These are phyloP conservation scores for Lobosporangium transversale DNA, from an alignment of 192 early-diverging fungal species.

Conservation along the genomic window DNA sequence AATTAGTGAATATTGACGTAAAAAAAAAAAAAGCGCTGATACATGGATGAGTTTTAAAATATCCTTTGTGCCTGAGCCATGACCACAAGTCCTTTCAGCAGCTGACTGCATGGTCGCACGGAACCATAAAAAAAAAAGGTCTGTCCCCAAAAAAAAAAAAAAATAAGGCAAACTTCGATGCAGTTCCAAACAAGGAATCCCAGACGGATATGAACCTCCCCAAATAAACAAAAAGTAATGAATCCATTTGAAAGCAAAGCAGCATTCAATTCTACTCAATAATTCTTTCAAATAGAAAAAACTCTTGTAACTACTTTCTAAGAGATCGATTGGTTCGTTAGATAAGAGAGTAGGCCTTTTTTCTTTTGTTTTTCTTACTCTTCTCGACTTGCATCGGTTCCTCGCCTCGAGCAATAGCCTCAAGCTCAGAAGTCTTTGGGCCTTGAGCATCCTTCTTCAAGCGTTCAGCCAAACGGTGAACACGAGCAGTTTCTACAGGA, in stretches of 20 bases:
- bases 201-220: background rate
- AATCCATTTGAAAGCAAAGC: too few species aligned
- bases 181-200: background rate
- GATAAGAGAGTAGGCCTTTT: too few species aligned
- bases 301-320: too few species aligned
- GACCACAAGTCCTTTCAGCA: background rate
- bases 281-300: too few species aligned
- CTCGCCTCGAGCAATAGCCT: slow-evolving; percentile 48
- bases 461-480: slow-evolving; percentile 54
- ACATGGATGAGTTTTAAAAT: background rate
- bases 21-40: background rate
- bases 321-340: too few species aligned
- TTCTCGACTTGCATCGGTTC: slow-evolving; percentile 51
- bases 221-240: too few species aligned
- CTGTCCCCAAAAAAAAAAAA: background rate
- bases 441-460: slow-evolving; percentile 51
- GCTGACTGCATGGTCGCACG: background rate
- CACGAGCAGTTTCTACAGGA: slow-evolving; percentile 64
- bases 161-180: background rate
- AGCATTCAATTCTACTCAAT: too few species aligned
- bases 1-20: background rate
- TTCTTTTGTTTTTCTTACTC: slow-evolving; percentile 21
- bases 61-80: background rate
- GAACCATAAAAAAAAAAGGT: background rate
- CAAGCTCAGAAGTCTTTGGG: slow-evolving; percentile 51